Evolutionary conservation across 2,329 filamentous ascomycete species (phyloP).

Genomic region (Colletotrichum euphorbiae): DNA sequence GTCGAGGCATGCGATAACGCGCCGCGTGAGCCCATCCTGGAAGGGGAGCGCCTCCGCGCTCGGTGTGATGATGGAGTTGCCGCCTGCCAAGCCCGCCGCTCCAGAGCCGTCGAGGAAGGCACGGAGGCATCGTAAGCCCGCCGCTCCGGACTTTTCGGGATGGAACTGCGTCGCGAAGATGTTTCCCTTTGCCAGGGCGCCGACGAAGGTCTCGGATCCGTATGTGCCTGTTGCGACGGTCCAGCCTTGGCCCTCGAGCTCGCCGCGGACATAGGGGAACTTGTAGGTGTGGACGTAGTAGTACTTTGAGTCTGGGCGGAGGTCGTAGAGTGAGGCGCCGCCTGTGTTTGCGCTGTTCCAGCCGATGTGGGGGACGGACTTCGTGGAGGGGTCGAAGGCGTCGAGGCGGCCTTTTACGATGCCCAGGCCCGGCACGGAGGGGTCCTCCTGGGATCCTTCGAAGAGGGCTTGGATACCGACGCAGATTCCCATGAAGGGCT

Average conservation of each 20-base stretch:
- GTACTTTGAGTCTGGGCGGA: conserved; percentile 88
- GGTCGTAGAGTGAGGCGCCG: conserved; percentile 74
- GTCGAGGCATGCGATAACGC: conserved; percentile 95
- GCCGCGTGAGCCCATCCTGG: conserved; percentile 82
- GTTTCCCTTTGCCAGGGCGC: conserved; percentile 87
- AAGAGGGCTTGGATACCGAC: conserved; percentile 94
- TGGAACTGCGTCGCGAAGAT: conserved; percentile 96
- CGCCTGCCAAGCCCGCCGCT: conserved; percentile 59
- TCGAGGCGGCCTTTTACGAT: conserved; percentile 77
- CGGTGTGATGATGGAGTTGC: conserved; percentile 19
- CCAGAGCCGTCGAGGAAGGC: conserved; percentile 85
- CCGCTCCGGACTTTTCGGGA: conserved; percentile 94
- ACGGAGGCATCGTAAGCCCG: conserved; percentile 84
- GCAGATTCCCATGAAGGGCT: conserved; percentile 98
- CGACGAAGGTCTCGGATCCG: conserved; percentile 89
- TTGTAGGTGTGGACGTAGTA: conserved; percentile 99
- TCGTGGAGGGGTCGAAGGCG: conserved; percentile 80
- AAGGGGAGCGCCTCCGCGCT: conserved; percentile 40
- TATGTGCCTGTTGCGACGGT: conserved; percentile 91
- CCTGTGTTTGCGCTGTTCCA: conserved; percentile 90
- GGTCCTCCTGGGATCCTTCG: conserved; percentile 83
- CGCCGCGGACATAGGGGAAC: conserved; percentile 77
- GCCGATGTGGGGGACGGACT: conserved; percentile 98
- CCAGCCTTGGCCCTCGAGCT: conserved; percentile 87
- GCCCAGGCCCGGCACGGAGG: conserved; percentile 77